These are phyloP conservation scores for Rhamnella rubrinervis DNA, from an alignment of 331 rosid genomes.

Conservation along the genomic window DNA sequence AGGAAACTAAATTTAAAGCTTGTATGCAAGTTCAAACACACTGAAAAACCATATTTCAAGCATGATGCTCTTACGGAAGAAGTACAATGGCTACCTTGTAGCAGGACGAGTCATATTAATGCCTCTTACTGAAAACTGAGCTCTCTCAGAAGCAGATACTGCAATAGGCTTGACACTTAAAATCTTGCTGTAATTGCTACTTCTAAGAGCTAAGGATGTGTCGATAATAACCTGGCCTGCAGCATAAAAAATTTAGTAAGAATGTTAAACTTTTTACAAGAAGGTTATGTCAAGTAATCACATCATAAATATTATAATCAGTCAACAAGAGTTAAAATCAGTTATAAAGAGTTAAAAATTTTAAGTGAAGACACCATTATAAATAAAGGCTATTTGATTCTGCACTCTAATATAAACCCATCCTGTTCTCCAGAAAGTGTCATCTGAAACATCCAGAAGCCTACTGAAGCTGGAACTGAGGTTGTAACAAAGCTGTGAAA, in stretches of 20 bases:
- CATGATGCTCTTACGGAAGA: neutral
- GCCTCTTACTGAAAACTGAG: constrained; percentile 70
- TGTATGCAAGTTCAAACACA: neutral
- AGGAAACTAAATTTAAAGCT: neutral
- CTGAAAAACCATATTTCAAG: neutral
- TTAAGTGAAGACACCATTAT: constrained; percentile 54
- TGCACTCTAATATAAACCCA: constrained; percentile 72
- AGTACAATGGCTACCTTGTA: constrained; percentile 53
- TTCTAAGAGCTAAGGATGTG: constrained; percentile 59
- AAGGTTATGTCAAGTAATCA: neutral
- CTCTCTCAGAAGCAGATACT: constrained; percentile 51
- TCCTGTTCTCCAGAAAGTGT: constrained; percentile 86
- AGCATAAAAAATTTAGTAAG: constrained; percentile 13
- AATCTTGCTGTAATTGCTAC: constrained; percentile 52
- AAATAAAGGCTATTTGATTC: constrained; percentile 65
- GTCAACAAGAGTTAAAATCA: neutral
- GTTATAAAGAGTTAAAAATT: neutral
- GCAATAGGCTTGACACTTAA: constrained; percentile 79
- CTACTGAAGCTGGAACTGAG: constrained; percentile 59
- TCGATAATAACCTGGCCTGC: constrained; percentile 84
- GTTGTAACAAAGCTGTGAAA: constrained; percentile 61
- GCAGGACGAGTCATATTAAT: constrained; percentile 53
- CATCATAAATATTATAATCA: neutral
- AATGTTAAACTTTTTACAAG: constrained; percentile 8
- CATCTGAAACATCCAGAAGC: constrained; percentile 59